These are phyloP conservation scores for Friedmanniomyces simplex DNA, from an alignment of 495 filamentous ascomycete genomes.

Conservation along the genomic window DNA sequence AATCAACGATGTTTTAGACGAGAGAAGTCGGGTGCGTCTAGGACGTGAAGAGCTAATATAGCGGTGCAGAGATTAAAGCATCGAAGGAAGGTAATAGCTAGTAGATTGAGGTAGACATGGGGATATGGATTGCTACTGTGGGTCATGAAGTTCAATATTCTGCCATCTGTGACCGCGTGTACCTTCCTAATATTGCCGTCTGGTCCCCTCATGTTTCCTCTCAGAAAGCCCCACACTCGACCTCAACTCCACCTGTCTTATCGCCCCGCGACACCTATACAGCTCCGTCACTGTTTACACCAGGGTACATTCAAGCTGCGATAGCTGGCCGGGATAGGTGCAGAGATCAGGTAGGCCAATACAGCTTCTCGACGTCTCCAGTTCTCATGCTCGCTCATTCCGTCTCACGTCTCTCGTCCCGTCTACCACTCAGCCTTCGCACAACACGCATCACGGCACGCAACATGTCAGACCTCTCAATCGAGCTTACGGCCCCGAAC, in stretches of 20 bases:
- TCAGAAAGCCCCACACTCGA: neutral
- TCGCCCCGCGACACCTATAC: neutral
- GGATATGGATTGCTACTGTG: too few relatives aligned
- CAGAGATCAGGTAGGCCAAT: neutral
- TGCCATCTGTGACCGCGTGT: too few relatives aligned
- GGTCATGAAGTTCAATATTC: too few relatives aligned
- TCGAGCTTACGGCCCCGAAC: conserved; percentile 85
- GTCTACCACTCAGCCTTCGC: neutral
- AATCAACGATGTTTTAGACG: too few relatives aligned
- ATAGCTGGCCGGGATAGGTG: neutral
- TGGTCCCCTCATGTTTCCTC: neutral
- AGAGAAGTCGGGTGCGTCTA: too few relatives aligned
- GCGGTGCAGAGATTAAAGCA: too few relatives aligned
- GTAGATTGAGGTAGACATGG: too few relatives aligned
- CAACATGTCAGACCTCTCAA: conserved; percentile 42
- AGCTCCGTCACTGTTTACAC: neutral
- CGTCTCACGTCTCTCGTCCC: neutral
- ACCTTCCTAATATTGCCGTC: conserved; percentile 1
- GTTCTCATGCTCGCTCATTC: neutral
- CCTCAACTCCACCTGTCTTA: neutral
- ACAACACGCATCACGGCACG: neutral
- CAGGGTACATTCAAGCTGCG: neutral
- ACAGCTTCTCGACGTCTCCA: neutral
- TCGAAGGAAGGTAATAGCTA: too few relatives aligned
- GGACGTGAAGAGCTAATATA: too few relatives aligned